Evolutionary conservation across 2,329 filamentous ascomycete species (phyloP).

Genomic region (Drechslerella dactyloides): DNA sequence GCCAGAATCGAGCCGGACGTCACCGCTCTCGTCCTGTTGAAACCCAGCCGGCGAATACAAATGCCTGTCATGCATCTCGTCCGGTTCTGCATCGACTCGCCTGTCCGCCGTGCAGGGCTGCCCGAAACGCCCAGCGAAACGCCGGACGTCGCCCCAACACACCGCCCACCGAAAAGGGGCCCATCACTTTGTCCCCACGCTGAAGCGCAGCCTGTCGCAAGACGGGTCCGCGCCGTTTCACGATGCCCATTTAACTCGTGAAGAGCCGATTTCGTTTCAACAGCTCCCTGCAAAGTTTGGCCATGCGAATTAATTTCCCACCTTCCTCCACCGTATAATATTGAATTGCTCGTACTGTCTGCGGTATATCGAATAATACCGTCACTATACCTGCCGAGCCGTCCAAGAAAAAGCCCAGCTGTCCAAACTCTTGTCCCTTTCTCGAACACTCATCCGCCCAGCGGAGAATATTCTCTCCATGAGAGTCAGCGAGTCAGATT

Average conservation of each 20-base stretch:
- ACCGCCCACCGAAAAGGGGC: constrained; percentile 22
- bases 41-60: background rate
- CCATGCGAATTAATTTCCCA: background rate
- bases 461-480: too few relatives aligned
- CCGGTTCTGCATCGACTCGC: background rate
- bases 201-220: constrained; percentile 46
- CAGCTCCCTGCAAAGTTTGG: background rate
- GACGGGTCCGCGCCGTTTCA: constrained; percentile 44
- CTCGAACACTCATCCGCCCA: too few relatives aligned
- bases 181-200: background rate
- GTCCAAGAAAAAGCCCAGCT: too few relatives aligned
- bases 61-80: background rate
- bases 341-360: too few relatives aligned
- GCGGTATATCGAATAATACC: too few relatives aligned
- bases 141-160: constrained; percentile 31
- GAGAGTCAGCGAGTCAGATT: too few relatives aligned
- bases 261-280: background rate
- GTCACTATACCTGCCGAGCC: too few relatives aligned
- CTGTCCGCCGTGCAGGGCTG: background rate
- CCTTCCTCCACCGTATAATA: too few relatives aligned
- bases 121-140: constrained; percentile 49
- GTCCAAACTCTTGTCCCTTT: too few relatives aligned
- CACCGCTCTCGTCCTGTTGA: too few relatives aligned
- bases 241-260: constrained; percentile 11
- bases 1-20: too few relatives aligned